These are phyloP conservation scores for Yarrowia sp. DNA, from an alignment of 805 yeast genomes.

Conservation along the genomic window DNA sequence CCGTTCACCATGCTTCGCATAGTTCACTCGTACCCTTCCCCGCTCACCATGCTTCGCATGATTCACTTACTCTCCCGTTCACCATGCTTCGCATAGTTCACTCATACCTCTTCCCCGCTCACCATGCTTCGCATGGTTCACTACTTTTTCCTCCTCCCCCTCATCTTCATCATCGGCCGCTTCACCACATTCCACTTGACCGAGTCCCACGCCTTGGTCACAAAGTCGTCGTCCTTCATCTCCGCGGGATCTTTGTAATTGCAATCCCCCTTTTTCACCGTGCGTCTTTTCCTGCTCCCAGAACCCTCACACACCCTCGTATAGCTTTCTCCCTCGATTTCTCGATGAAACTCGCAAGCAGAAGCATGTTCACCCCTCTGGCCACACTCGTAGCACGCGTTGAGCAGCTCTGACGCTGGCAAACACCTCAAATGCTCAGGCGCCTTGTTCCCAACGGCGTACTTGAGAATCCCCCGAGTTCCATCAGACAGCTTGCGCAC, in stretches of 20 bases:
- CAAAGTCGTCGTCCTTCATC: neutral
- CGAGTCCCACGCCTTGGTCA: slow-evolving; percentile 8
- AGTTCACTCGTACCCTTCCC: no score
- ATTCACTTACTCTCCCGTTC: no score
- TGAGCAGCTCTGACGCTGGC: neutral
- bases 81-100: no score
- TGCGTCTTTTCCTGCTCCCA: neutral
- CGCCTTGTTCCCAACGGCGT: neutral
- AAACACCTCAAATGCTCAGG: neutral
- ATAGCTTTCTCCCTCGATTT: neutral
- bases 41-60: no score
- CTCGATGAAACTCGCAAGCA: neutral
- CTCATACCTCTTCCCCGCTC: no score
- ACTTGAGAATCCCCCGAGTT: neutral
- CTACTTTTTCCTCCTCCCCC: neutral
- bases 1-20: no score
- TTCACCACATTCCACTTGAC: slow-evolving; percentile 4
- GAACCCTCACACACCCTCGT: neutral
- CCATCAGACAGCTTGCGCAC: slow-evolving; percentile 9
- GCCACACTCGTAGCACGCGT: slow-evolving; percentile 4
- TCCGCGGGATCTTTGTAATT: slow-evolving; percentile 1
- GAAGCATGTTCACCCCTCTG: neutral
- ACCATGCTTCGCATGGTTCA: no score
- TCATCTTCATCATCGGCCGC: neutral
- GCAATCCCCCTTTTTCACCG: neutral